Percentiles rank a stretch among this genome's conserved stretches.
Evolutionary conservation across 2,329 filamentous ascomycete species (phyloP).

Genomic region (Dactylella cylindrospora): DNA sequence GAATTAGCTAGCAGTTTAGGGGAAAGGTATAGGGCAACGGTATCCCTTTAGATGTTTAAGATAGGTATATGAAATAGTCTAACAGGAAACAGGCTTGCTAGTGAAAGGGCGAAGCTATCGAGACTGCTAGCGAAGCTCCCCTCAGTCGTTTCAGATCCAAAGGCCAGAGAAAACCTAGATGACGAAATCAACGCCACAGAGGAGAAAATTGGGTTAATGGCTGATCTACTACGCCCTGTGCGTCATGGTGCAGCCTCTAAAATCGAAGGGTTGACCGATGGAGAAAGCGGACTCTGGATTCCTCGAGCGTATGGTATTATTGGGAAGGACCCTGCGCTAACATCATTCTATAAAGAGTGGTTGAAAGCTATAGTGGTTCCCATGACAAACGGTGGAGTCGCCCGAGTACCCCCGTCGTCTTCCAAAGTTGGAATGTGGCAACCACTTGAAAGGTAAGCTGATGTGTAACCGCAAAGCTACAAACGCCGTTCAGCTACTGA

Average conservation of each 20-base stretch:
- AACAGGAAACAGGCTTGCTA: conserved; percentile 63
- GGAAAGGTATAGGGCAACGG: conserved; percentile 57
- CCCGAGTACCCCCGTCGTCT: conserved; percentile 82
- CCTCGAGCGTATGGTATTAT: conserved; percentile 91
- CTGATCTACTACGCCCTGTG: conserved; percentile 87
- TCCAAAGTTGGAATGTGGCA: conserved; percentile 93
- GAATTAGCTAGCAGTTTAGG: conserved; percentile 90
- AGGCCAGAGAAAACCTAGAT: conserved; percentile 78
- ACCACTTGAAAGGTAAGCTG: conserved; percentile 70
- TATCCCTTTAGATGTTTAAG: conserved; percentile 5
- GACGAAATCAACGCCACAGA: conserved; percentile 94
- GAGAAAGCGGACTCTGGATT: conserved; percentile 94
- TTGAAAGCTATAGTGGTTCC: conserved; percentile 88
- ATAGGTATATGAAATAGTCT: too few relatives aligned
- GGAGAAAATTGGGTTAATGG: conserved; percentile 96
- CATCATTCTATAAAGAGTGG: conserved; percentile 98
- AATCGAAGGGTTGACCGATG: conserved; percentile 92
- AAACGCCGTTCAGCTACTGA: conserved; percentile 5
- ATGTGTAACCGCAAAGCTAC: too few relatives aligned
- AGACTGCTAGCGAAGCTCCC: conserved; percentile 82
- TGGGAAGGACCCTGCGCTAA: conserved; percentile 77
- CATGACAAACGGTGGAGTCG: conserved; percentile 83
- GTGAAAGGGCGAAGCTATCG: conserved; percentile 85
- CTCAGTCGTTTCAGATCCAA: conserved; percentile 74
- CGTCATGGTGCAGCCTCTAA: conserved; percentile 93